Evolutionary conservation across 805 yeast species (phyloP), one percentile per base, ranked within the genome.

Genomic region (Wickerhamiella vanderwaltii): DNA sequence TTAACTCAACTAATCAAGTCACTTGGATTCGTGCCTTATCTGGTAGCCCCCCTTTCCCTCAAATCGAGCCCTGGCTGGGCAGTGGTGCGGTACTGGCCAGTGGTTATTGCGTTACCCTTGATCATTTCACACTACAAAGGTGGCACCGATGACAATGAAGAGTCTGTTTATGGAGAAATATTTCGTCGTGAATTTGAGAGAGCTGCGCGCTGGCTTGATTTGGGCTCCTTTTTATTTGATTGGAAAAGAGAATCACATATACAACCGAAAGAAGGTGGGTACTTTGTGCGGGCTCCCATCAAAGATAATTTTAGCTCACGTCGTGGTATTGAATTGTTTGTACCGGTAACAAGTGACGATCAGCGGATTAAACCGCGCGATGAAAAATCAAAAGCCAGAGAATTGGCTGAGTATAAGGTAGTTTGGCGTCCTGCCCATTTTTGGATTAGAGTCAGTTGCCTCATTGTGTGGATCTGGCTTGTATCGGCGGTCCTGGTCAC

Each of bases 361-460:
- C 66, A 71, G 38, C 67, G 80, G 11, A 58, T 80, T 36, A 59
- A 56, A 15, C 49, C 48, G 20, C 49, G 44, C n/a, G 67, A 65
- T 12, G 64, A 63, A 13, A 52, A 64, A n/a, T 68, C 64, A 29
- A 29, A 25, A 5, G 66, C 62, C 16, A 67, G 64, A 40, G 62
- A 63, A 19, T 61, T 65, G 20, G 63, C 65, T 43, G 58, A 60
- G 1, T 85, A 87, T 58, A 67, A 73, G 2, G 72, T 87, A 22
- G 95, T 87, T 2, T 93, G 87, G 61, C 68, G 84, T 34, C 97
- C 99, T 4, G 94, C 94, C 1, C 50, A 69, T 38, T 83, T 88
- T 58, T 68, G 75, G 39, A 24, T 53, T 2, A 68, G 95, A 45
- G 67, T 85, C 26, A 63, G 70, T 17, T 61, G 53, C 0, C 56